Evolutionary conservation across 768 basidiomycete species (phyloP), one percentile per base, ranked within the genome.

Genomic region (Symmetrospora coprosmae): DNA sequence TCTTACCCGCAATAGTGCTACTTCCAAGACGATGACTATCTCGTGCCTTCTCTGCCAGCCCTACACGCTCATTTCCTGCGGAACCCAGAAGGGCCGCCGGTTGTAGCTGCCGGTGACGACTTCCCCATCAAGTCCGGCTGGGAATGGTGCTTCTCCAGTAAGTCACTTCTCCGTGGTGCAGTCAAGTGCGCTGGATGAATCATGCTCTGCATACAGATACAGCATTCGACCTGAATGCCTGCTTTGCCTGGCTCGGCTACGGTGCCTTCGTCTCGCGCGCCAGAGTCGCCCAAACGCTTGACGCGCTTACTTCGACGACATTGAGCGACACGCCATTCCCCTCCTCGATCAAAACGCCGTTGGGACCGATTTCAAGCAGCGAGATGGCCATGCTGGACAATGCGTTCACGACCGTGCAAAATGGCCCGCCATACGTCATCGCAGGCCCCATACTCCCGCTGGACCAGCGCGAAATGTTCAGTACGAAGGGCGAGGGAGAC

Each of bases 21-120:
- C 60, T 64, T 68, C 53, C 67, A 68, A 38, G 68, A 69, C 66
- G 68, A 69, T 53, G 68, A 69, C 58, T 69, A 63, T 52, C 27
- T 67, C 25, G 63, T 67, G 16, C 59, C 21, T 13, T 49, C 64
- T 0, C 3, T 69, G 1, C 53, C 63, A 1, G 55, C 65, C 8
- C 31, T 65, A 3, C 65, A 67, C 59, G n/a, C 58, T 21, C 62
- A 65, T 34, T 67, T 65, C 59, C 61, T 47, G 17, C 43, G 64
- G 2, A 66, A 67, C 23, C 66, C 64, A 2, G 62, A 62, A 13
- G 64, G 62, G 17, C 58, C 61, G 0, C 35, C 61, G 17, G 62
- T 65, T 8, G 66, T 67, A 0, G 25, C 47, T 16, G 63, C 68
- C 6, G 64, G 35, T 17, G 23, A 23, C 2, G 64, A 62, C 13